phyloP scores from a whole-genome alignment of 169 alveolate genomes.

The Nephromyces sp. region DNA sequence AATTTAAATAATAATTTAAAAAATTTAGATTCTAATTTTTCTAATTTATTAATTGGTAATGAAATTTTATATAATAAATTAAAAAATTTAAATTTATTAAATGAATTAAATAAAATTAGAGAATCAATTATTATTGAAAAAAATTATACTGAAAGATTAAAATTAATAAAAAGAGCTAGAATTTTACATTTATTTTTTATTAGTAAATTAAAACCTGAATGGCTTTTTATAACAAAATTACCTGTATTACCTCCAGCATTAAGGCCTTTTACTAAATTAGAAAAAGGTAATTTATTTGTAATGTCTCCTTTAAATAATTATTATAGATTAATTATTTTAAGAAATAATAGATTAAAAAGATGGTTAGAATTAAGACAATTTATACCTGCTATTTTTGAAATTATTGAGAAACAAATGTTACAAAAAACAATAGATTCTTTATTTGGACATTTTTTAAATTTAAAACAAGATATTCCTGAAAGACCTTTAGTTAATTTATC shows the following conservation, averaged over 20 bases:
- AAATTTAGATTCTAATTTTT: background rate
- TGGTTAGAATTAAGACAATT: background rate
- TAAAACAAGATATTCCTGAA: background rate
- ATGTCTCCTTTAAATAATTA: conserved; percentile 22
- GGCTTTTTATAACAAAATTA: conserved; percentile 15
- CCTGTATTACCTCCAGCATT: conserved; percentile 31
- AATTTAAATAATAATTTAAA: background rate
- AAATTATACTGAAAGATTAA: background rate
- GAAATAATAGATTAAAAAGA: conserved; percentile 25
- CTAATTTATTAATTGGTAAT: conserved; percentile 16
- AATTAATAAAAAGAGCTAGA: background rate
- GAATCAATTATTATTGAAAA: background rate
- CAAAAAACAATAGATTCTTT: conserved; percentile 3
- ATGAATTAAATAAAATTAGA: conserved; percentile 3
- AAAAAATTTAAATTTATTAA: conserved; percentile 21
- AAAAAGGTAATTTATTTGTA: background rate
- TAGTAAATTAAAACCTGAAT: conserved; percentile 12
- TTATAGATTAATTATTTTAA: conserved; percentile 16
- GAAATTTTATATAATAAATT: conserved; percentile 7
- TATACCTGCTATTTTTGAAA: conserved; percentile 9
- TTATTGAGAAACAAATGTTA: conserved; percentile 1
- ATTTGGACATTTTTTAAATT: background rate
- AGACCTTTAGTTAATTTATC: conserved; percentile 3
- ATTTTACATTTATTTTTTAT: conserved; percentile 19
- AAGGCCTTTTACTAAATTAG: conserved; percentile 7